Evolutionary conservation across 768 basidiomycete genomes (phyloP), one percentile per base, ranked within the genome.

Genomic region (Xerocomellus intermedius): DNA sequence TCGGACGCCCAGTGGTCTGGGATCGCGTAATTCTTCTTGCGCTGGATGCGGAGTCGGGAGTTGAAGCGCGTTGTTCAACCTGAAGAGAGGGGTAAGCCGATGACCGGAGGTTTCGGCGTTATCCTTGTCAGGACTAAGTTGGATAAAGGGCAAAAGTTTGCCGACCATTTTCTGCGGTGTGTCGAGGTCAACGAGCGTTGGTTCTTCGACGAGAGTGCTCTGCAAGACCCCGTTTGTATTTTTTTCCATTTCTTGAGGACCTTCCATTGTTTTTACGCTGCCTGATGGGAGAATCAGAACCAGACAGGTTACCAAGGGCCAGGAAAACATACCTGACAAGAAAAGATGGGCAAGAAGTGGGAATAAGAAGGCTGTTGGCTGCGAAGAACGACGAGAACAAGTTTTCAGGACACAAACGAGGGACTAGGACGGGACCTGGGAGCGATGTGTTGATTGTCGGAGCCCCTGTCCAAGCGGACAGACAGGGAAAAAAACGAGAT

Each of bases 401-500:
- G 55, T 60, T 61, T 69, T 61, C 55, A 35, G 44, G 26, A 43
- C 22, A 17, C 37, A 55, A 63, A 54, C 19, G 55, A 56, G 41
- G 42, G 61, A 33, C 58, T 46, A 22, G 44, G 52, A 36, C 42
- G 56, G 30, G 42, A 52, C 9, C 62, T 58, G 60, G 57, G 55
- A 63, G 53, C 49, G 63, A 62, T 67, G 65, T 50, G 69, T 71
- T 57, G 69, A 71, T 71, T 71, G 69, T 71, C 69, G 64, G 67
- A 70, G 69, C 69, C 69, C 69, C 69, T 70, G 69, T 71, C 69
- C 65, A 69, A 55, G 57, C 67, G 62, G 69, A 63, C 60, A 54
- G 64, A 67, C 69, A 69, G 63, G 67, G 69, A 67, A 71, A 70
- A 69, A 69, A 69, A 67, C 64, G 52, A 69, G 65, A 69, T 70